Conservation (phyloP, 2,329 filamentous ascomycete genomes). For the Didymella sp. region DNA sequence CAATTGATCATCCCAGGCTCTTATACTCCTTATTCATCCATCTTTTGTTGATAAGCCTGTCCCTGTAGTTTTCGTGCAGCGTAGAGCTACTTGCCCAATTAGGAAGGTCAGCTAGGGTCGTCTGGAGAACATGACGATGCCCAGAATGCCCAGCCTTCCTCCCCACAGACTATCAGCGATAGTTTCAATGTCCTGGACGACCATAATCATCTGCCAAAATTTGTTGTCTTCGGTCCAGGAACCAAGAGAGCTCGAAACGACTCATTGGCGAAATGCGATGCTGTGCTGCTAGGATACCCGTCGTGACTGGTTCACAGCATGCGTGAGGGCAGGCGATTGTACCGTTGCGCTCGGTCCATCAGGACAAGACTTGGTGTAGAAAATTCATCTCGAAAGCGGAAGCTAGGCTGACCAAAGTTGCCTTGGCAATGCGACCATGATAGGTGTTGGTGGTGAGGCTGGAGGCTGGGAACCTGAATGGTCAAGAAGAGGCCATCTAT, state of each 20-base stretch:
- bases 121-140: slow-evolving; percentile 37
- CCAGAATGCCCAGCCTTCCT: slow-evolving; percentile 27
- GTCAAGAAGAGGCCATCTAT: not conserved
- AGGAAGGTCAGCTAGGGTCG: slow-evolving; percentile 37
- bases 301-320: not conserved
- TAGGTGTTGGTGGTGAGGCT: slow-evolving; percentile 14
- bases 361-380: not conserved
- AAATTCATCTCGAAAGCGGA: slow-evolving; percentile 4
- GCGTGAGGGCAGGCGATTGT: not conserved
- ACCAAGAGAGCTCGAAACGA: not conserved
- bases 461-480: not conserved
- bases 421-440: slow-evolving; percentile 14
- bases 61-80: slow-evolving; percentile 2
- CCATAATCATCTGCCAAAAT: not conserved
- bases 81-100: slow-evolving; percentile 31
- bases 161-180: slow-evolving; percentile 19
- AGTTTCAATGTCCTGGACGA: slow-evolving; percentile 8
- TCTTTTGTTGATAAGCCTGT: slow-evolving; percentile 26
- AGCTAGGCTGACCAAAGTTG: slow-evolving; percentile 5
- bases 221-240: not conserved
- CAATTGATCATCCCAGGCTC: slow-evolving; percentile 5
- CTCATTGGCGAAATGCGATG: not conserved
- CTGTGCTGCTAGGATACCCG: not conserved
- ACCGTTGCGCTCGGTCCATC: not conserved
- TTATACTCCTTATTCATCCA: slow-evolving; percentile 2